Evolutionary conservation across 148 eudicot species (phyloP), one percentile per base, ranked within the genome.

Genomic region (Simmondsia chinensis): DNA sequence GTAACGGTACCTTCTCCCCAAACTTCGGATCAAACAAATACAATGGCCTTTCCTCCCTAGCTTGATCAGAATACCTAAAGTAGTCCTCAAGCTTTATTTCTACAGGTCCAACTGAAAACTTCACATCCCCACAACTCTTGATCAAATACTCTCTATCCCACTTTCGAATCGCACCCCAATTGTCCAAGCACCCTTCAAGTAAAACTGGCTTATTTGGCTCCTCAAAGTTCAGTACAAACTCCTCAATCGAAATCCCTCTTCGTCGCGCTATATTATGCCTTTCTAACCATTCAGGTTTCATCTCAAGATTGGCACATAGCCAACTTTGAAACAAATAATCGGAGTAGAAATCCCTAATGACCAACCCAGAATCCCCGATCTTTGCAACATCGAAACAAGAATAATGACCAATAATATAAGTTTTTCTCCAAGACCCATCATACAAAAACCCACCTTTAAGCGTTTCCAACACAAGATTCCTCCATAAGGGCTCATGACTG

Each of bases 311-410:
- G 20, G 97, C 97, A 79, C 97, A 91, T 4, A 91, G 65, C 97
- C 97, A 91, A 46, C 97, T 91, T 45, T 91, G 97, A 39, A 91
- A 91, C 77, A 91, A 47, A 65, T 79, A 91, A 79, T 91, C 97
- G 43, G 94, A 82, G 57, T 85, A 91, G 45, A 91, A 91, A 53
- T 91, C 94, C 39, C 72, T 65, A 53, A 91, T 64, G 37, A 30
- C 53, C 57, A 91, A 69, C 24, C 72, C 68, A 28, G 34, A 61
- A 24, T 40, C 56, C 28, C 64, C 65, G 21, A 54, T 22, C 23
- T 25, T 30, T 7, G 64, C 41, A 52, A 51, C 51, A 48, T 33
- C 54, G 44, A 56, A 69, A 3, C 36, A 33, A 1, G 80, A 69
- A 21, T 31, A 68, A 63, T 37, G 54, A 9, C 66, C 57, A 65